A percentile compares a stretch with the other conserved stretches of the same genome.
These are phyloP conservation scores for Lachnellula subtilissima DNA, from an alignment of 2,329 filamentous ascomycete genomes.

Conservation along the genomic window DNA sequence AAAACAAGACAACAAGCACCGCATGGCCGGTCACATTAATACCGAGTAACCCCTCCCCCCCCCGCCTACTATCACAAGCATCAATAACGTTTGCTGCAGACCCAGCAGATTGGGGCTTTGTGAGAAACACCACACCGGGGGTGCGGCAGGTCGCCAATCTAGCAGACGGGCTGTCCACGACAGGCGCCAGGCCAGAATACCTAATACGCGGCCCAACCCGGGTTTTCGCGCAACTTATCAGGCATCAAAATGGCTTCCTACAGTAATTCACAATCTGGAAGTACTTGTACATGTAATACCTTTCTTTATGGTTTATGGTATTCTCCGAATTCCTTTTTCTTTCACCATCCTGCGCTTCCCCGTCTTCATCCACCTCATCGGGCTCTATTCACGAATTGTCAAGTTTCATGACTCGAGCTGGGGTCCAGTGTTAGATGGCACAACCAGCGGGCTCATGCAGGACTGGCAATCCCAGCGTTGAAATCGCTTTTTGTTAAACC, in stretches of 20 bases:
- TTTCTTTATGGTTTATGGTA: neutral
- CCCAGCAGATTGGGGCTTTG: neutral
- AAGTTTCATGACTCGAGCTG: conserved; percentile 19
- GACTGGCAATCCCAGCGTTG: neutral
- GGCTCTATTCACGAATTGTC: conserved; percentile 13
- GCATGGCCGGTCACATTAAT: no score
- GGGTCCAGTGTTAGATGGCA: conserved; percentile 8
- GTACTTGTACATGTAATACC: neutral
- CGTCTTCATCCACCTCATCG: conserved; percentile 9
- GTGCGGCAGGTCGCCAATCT: conserved; percentile 2
- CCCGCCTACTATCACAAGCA: neutral
- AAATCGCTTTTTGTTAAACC: neutral
- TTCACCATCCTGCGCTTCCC: conserved; percentile 8
- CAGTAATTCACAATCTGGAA: neutral
- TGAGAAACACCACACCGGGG: neutral
- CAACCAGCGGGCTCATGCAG: conserved; percentile 7
- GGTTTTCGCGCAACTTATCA: neutral
- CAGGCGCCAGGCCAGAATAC: neutral
- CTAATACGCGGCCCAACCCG: neutral
- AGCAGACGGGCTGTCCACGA: neutral
- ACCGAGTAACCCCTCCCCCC: no score
- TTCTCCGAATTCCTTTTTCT: neutral
- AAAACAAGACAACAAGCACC: no score
- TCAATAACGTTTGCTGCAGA: no score
- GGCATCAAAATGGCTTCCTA: neutral